phyloP scores from a whole-genome alignment of 805 yeast genomes.

The Monosporozyma servazzii region DNA sequence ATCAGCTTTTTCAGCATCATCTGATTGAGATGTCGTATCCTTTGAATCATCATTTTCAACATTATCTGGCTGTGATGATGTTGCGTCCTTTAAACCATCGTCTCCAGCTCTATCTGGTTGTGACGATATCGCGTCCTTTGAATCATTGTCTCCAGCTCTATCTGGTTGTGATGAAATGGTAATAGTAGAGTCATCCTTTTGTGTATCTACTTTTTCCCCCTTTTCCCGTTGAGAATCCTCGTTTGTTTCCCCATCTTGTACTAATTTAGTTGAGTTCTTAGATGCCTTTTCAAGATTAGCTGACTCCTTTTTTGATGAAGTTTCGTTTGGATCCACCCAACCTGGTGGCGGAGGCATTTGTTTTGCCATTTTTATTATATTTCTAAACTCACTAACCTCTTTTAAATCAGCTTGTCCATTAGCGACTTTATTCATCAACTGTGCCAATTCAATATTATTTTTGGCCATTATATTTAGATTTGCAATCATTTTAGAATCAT shows the following conservation, averaged over 20 bases:
- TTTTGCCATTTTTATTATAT: slow-evolving; percentile 68
- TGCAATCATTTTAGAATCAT: slow-evolving; percentile 58
- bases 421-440: slow-evolving; percentile 79
- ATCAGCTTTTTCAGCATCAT: not conserved
- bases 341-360: slow-evolving; percentile 53
- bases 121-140: not conserved
- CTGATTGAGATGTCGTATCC: not conserved
- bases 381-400: slow-evolving; percentile 72
- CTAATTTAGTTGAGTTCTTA: no score
- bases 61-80: not conserved
- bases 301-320: not conserved
- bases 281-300: not conserved
- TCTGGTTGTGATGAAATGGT: no score
- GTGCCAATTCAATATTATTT: slow-evolving; percentile 54
- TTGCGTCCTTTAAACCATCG: not conserved
- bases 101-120: no score
- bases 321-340: slow-evolving; percentile 11
- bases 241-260: no score
- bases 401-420: slow-evolving; percentile 64
- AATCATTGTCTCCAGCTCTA: not conserved
- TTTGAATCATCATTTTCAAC: no score
- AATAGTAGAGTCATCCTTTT: no score
- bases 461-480: slow-evolving; percentile 78
- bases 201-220: no score
- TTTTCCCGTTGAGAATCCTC: no score